phyloP scores from a whole-genome alignment of 2,329 filamentous ascomycete species.

The Periglandula ipomoeae region DNA sequence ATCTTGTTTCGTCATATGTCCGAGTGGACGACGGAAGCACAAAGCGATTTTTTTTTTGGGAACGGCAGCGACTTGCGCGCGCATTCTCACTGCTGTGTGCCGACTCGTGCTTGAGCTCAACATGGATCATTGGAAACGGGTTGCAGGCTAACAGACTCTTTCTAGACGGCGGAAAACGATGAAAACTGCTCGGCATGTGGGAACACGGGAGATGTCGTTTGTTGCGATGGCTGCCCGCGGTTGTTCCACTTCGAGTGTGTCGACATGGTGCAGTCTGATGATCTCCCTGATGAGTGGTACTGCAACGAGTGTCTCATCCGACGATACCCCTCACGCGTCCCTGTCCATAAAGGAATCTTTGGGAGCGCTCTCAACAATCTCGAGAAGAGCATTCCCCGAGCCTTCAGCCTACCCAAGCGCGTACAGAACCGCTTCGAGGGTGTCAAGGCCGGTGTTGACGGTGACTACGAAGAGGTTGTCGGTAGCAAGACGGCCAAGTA shows the following conservation, averaged over 20 bases:
- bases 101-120: not conserved
- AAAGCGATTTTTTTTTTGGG: too few species aligned
- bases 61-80: too few species aligned
- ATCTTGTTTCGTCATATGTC: constrained; percentile 5
- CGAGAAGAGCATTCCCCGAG: constrained; percentile 59
- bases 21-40: not conserved
- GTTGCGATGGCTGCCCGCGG: constrained; percentile 85
- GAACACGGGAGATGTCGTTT: constrained; percentile 75
- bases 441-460: constrained; percentile 65
- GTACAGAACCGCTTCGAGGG: constrained; percentile 72
- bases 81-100: not conserved
- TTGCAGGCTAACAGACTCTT: constrained; percentile 22
- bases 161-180: constrained; percentile 58
- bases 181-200: constrained; percentile 85
- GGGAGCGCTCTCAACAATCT: constrained; percentile 53
- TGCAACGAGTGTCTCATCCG: constrained; percentile 62
- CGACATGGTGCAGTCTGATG: constrained; percentile 64
- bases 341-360: constrained; percentile 47
- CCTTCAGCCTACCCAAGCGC: constrained; percentile 61
- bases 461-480: constrained; percentile 67
- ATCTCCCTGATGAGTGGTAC: constrained; percentile 70
- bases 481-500: constrained; percentile 56
- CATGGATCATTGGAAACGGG: not conserved
- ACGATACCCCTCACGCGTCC: constrained; percentile 36
- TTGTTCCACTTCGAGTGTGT: constrained; percentile 88